phyloP scores from a whole-genome alignment of 2,329 filamentous ascomycete genomes.

The Botrytis pseudocinerea region DNA sequence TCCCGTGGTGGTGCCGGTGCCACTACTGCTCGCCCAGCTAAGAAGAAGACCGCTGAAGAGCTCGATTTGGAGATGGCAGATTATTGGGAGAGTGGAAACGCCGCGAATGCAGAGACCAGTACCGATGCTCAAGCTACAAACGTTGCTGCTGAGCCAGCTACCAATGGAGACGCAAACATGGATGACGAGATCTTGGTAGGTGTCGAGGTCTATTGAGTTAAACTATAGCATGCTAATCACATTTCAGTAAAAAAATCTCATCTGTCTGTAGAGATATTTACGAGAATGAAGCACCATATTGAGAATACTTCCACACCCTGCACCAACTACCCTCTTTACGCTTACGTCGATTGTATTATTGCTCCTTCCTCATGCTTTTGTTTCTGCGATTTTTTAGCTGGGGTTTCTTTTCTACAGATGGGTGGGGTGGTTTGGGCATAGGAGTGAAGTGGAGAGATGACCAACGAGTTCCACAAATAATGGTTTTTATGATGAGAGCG shows the following conservation, averaged over 20 bases:
- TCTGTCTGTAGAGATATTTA: not conserved
- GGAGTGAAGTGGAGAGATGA: conserved; percentile 5
- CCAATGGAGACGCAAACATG: conserved; percentile 61
- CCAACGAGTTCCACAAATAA: conserved; percentile 9
- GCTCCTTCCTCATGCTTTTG: conserved; percentile 17
- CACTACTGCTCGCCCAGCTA: conserved; percentile 62
- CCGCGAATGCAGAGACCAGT: conserved; percentile 50
- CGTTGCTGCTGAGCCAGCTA: conserved; percentile 41
- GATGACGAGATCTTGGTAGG: conserved; percentile 58
- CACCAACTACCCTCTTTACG: conserved; percentile 5
- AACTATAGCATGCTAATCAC: not conserved
- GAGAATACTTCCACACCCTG: conserved; percentile 4
- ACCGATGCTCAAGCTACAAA: conserved; percentile 51
- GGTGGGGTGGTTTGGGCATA: conserved; percentile 4
- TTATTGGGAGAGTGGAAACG: conserved; percentile 67
- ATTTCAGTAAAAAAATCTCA: not conserved
- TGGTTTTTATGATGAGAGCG: conserved; percentile 19
- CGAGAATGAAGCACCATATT: not conserved
- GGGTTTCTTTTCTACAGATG: conserved; percentile 19
- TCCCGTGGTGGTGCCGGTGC: conserved; percentile 48
- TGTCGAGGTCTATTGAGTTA: not conserved
- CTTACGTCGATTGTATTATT: conserved; percentile 24
- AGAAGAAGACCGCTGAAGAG: conserved; percentile 93
- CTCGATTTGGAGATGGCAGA: conserved; percentile 97
- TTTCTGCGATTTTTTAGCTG: conserved; percentile 16